phyloP scores from a whole-genome alignment of 805 yeast species.

The Barnettozyma populi region DNA sequence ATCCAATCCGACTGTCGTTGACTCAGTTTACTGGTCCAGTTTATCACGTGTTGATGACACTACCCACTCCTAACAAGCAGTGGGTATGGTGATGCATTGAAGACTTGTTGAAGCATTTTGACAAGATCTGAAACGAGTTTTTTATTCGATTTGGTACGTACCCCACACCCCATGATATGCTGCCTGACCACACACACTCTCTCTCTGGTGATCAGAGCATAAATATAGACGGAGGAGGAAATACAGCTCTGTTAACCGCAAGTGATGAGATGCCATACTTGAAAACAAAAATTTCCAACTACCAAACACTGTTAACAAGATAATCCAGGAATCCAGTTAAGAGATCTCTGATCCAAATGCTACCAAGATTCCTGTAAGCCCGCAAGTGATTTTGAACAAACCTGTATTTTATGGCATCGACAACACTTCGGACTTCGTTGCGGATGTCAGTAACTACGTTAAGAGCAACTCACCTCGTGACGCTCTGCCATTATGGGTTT shows the following conservation, averaged over 20 bases:
- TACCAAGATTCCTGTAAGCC: constrained; percentile 15
- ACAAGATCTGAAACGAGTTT: no score
- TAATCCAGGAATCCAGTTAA: constrained; percentile 13
- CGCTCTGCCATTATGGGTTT: constrained; percentile 21
- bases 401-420: constrained; percentile 15
- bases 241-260: constrained; percentile 4
- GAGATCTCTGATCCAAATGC: constrained; percentile 15
- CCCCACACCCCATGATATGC: no score
- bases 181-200: no score
- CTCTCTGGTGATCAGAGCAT: no score
- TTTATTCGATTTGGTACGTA: no score
- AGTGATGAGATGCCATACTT: constrained; percentile 2
- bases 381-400: constrained; percentile 19
- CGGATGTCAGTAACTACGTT: constrained; percentile 12
- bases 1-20: no score
- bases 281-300: constrained; percentile 1
- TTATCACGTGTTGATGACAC: no score
- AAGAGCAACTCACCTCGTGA: constrained; percentile 12
- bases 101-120: no score
- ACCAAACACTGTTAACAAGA: background rate
- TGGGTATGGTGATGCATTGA: no score
- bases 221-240: no score
- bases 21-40: no score
- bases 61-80: no score
- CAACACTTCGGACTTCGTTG: constrained; percentile 7